Base-by-base conservation (phyloP, 2,329 filamentous ascomycete species). In the Acrocalymma vagum region DNA sequence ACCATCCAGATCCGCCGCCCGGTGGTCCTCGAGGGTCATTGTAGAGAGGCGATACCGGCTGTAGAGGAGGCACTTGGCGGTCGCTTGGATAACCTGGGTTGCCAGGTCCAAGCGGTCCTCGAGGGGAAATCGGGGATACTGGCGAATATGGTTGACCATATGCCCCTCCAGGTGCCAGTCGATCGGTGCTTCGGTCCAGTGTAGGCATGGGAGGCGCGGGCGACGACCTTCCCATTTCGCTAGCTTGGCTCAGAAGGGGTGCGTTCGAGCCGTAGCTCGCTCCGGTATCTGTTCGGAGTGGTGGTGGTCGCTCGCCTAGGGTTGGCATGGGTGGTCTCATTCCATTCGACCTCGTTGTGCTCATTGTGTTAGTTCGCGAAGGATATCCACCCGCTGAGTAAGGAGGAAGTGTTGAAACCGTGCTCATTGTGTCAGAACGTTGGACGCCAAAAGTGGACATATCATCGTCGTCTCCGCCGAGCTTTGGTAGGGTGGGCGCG, bases 211-310 rank as follows among this genome's bases (percentile, higher is more conserved):
- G 56, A 27, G 63, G 64, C 15, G 49, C 29, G 10, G 66, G 61
- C 13, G 65, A 63, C 2, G 60, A 45, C 25, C 40, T 52, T 13
- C 83, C 84, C 80, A 87, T 86, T 6, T 78, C 77, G 21, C 78
- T 77, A 5, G 84, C 83, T 44, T 81, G 76, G 13, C 73, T 70
- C 24, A 88, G 69, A 5, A 90, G 75, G 1, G 87, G 82, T 6
- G 81, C 78, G 45, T 85, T 82, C 3, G 86, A 84, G 9, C 78
- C 80, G 59, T 83, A 86, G 60, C 78, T 88, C n/a, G 74, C 58
- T 29, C 61, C 71, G 0, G 87, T 88, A 29, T 69, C 59, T n/a
- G 67, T 65, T 37, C 76, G 58, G 2, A 48, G 54, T 29, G 70
- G 67, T 8, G 52, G 52, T 21, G 74, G 71, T 29, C 72, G 63